These are phyloP conservation scores for Solanum stenotomum DNA, from an alignment of 257 asterid genomes.

Conservation along the genomic window DNA sequence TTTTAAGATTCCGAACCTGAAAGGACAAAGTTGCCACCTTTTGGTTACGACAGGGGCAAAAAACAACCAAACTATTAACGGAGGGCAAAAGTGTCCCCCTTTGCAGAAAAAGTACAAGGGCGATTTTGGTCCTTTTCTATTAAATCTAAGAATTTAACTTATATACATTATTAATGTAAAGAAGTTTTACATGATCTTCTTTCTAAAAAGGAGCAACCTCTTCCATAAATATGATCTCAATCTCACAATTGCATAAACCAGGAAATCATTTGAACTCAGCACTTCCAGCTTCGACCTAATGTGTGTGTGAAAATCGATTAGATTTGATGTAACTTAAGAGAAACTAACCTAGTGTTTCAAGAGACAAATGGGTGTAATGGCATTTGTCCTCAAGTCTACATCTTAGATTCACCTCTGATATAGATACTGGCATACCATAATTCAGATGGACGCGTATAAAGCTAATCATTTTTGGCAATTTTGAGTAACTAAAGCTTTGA, in stretches of 20 bases:
- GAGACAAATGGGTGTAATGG: not conserved
- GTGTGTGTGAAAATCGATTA: too few relatives aligned
- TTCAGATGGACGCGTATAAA: not conserved
- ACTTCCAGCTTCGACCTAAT: not conserved
- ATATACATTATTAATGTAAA: not conserved
- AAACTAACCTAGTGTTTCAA: not conserved
- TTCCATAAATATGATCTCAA: too few relatives aligned
- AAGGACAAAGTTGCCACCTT: not conserved
- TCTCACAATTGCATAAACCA: not conserved
- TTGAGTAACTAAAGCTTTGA: not conserved
- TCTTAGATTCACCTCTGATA: not conserved
- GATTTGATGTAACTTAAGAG: too few relatives aligned
- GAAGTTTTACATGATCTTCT: not conserved
- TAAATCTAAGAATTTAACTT: not conserved
- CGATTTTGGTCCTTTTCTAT: not conserved
- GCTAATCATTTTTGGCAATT: not conserved
- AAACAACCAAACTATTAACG: not conserved
- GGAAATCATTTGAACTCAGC: not conserved
- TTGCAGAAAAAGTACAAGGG: not conserved
- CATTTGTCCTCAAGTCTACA: not conserved
- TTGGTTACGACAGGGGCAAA: not conserved
- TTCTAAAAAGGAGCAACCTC: too few relatives aligned
- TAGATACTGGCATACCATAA: not conserved
- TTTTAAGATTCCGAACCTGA: not conserved
- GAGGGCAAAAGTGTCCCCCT: not conserved